phyloP scores from a whole-genome alignment of 2,329 filamentous ascomycete species.

The Trichoderma brevicompactum region DNA sequence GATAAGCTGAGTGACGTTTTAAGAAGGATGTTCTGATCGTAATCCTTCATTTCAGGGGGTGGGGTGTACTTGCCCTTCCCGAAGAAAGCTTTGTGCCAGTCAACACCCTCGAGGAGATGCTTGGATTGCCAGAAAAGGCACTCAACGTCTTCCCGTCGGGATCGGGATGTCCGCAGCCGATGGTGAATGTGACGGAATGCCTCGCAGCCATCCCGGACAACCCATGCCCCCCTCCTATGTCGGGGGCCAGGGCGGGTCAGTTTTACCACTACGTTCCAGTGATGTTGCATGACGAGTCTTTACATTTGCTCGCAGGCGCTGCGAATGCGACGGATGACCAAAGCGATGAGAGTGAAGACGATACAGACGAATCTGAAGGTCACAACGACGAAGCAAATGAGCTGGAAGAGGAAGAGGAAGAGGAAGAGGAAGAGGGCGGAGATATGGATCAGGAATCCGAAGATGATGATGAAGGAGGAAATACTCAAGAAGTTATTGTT shows the following conservation, averaged over 20 bases:
- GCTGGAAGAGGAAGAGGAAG: slow-evolving; percentile 31
- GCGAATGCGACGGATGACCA: slow-evolving; percentile 3
- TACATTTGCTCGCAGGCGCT: slow-evolving; percentile 23
- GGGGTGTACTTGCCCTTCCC: slow-evolving; percentile 55
- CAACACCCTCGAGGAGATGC: slow-evolving; percentile 40
- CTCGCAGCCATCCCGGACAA: slow-evolving; percentile 40
- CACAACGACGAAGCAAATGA: slow-evolving; percentile 32
- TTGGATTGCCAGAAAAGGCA: slow-evolving; percentile 37
- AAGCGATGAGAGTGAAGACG: slow-evolving; percentile 29
- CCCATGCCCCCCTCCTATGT: slow-evolving; percentile 33
- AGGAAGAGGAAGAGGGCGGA: slow-evolving; percentile 30
- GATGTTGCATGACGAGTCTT: slow-evolving; percentile 26
- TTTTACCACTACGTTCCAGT: slow-evolving; percentile 22
- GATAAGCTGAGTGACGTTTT: neutral
- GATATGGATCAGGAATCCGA: slow-evolving; percentile 30
- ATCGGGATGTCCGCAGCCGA: slow-evolving; percentile 31
- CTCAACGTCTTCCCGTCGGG: slow-evolving; percentile 29
- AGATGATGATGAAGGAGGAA: slow-evolving; percentile 28
- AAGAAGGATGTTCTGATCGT: neutral
- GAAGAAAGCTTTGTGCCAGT: slow-evolving; percentile 50
- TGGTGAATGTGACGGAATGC: slow-evolving; percentile 38
- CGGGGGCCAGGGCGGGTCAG: slow-evolving; percentile 18
- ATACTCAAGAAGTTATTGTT: slow-evolving; percentile 15
- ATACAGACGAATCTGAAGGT: slow-evolving; percentile 28
- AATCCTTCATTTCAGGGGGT: slow-evolving; percentile 43